These are phyloP conservation scores for Epichloe sibirici DNA, from an alignment of 2,329 filamentous ascomycete species.

Conservation along the genomic window DNA sequence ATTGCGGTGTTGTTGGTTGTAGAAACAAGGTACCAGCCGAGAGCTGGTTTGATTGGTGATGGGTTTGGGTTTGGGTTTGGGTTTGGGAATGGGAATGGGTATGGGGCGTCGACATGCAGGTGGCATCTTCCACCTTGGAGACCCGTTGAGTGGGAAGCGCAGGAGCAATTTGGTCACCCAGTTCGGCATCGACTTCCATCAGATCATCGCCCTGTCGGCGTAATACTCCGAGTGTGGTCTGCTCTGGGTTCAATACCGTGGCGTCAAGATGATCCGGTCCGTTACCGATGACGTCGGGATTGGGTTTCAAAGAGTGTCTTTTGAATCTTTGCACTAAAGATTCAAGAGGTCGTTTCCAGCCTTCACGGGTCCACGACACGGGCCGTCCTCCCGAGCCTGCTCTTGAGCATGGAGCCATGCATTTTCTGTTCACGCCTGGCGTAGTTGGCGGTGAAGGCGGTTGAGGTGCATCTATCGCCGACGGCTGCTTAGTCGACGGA, in stretches of 20 bases:
- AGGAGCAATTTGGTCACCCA: background rate
- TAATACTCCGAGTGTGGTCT: background rate
- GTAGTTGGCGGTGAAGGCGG: background rate
- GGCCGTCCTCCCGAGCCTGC: too few relatives aligned
- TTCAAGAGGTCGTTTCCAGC: conserved; percentile 7
- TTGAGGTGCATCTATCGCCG: background rate
- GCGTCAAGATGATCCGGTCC: background rate
- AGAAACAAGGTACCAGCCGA: background rate
- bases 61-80: background rate
- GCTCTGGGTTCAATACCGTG: background rate
- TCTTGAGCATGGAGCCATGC: background rate
- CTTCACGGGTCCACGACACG: background rate
- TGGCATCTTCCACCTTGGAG: background rate
- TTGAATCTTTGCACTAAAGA: conserved; percentile 1
- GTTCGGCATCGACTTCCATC: background rate
- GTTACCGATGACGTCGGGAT: background rate
- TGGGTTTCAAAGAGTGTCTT: conserved; percentile 1
- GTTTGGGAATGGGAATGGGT: background rate
- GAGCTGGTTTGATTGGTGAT: background rate
- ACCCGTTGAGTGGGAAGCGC: background rate
- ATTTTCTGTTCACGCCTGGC: background rate
- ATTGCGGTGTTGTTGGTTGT: background rate
- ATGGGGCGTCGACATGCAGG: too few relatives aligned
- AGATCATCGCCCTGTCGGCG: background rate
- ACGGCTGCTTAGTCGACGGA: background rate